Evolutionary conservation across 1,284 basidiomycete genomes (phyloP).

Genomic region (Boletus semigastroideus): DNA sequence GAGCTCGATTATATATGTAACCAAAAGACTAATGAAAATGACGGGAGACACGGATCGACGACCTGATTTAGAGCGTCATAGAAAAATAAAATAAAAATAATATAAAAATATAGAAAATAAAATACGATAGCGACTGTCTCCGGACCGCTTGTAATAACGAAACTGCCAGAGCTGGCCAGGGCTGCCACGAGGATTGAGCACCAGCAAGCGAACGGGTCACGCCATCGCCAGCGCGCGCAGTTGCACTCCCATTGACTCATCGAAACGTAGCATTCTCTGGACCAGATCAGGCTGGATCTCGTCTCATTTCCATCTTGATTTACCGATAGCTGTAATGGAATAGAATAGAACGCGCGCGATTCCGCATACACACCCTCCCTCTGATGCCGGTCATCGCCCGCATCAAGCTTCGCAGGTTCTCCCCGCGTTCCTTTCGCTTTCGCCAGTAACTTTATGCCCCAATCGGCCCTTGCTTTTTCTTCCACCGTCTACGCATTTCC

Average conservation of each 20-base stretch:
- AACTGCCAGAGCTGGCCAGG: slow-evolving; percentile 13
- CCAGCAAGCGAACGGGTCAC: slow-evolving; percentile 21
- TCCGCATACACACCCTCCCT: slow-evolving; percentile 6
- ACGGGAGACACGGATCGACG: slow-evolving; percentile 25
- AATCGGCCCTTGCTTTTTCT: slow-evolving; percentile 15
- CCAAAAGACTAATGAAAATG: slow-evolving; percentile 10
- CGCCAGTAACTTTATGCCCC: slow-evolving; percentile 30
- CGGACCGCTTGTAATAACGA: slow-evolving; percentile 23
- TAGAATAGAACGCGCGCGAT: slow-evolving; percentile 9
- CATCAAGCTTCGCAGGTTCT: slow-evolving; percentile 31
- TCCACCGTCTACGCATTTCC: neutral
- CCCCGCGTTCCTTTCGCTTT: slow-evolving; percentile 23
- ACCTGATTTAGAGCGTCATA: slow-evolving; percentile 3
- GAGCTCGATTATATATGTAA: slow-evolving; percentile 24
- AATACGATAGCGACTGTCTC: slow-evolving; percentile 5
- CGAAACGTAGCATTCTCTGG: slow-evolving; percentile 15
- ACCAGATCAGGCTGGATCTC: slow-evolving; percentile 26
- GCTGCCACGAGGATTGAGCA: slow-evolving; percentile 24
- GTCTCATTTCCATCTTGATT: slow-evolving; percentile 31
- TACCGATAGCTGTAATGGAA: slow-evolving; percentile 29
- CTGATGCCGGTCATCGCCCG: slow-evolving; percentile 26
- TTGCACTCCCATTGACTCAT: slow-evolving; percentile 17
- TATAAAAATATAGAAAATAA: too few relatives aligned
- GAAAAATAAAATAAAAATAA: too few relatives aligned
- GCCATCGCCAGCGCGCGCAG: slow-evolving; percentile 16